A percentile compares a stretch with the other conserved stretches of the same genome.
Conservation (phyloP, 345 rosid genomes). For the Excoecaria cochinchinensis region DNA sequence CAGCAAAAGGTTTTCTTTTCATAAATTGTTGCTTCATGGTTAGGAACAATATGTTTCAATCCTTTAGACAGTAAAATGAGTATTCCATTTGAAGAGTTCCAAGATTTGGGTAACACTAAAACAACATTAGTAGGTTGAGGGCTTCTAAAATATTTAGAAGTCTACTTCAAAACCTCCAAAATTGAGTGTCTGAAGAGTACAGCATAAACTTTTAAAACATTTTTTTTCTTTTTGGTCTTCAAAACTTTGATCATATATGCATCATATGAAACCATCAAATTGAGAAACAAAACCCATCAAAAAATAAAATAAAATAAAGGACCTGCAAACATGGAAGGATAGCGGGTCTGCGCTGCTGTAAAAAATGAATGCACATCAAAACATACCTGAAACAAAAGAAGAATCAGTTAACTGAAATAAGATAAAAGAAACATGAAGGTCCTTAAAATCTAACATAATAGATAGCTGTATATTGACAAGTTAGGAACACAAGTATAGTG, state of each 20-base stretch:
- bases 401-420: background rate
- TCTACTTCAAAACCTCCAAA: background rate
- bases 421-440: background rate
- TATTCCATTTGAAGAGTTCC: background rate
- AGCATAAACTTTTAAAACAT: background rate
- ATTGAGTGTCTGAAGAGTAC: background rate
- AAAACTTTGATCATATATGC: background rate
- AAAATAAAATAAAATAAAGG: background rate
- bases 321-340: conserved; percentile 99
- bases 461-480: background rate
- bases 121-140: background rate
- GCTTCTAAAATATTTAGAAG: background rate
- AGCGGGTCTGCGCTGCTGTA: conserved; percentile 87
- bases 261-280: background rate
- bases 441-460: background rate
- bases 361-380: conserved; percentile 93
- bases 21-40: background rate
- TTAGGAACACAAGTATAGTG: conserved; percentile 12
- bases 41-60: background rate
- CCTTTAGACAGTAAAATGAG: background rate
- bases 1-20: background rate
- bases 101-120: background rate
- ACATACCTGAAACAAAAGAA: conserved; percentile 66
- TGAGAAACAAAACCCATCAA: background rate
- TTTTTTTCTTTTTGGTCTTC: background rate